Conservation (phyloP, 257 asterid species). For the Marsdenia floribunda region DNA sequence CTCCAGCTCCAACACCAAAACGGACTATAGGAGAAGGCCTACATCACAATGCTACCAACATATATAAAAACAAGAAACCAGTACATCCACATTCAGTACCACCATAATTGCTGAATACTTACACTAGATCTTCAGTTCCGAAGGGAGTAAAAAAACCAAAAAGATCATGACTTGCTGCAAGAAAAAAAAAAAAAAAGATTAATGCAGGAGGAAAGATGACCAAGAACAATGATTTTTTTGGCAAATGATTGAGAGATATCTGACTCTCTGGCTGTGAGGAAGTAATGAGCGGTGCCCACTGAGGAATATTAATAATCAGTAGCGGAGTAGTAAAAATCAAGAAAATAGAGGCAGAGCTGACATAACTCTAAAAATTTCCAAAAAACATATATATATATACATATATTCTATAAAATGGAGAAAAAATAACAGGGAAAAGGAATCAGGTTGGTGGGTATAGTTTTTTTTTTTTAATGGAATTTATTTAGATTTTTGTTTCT, state of each 20-base stretch:
- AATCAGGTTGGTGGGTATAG: not conserved
- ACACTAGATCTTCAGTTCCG: slow-evolving; percentile 3
- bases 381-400: no score
- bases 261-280: slow-evolving; percentile 10
- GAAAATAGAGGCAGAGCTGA: not conserved
- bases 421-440: not conserved
- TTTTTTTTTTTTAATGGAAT: no score
- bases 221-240: not conserved
- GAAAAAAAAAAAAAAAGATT: not conserved
- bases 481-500: no score
- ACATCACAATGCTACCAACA: slow-evolving; percentile 8
- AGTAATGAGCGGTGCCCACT: slow-evolving; percentile 1
- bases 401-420: not conserved
- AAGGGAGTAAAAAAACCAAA: not conserved
- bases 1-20: slow-evolving; percentile 2
- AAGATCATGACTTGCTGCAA: not conserved
- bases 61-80: not conserved
- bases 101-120: not conserved
- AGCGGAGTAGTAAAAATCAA: not conserved
- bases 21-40: not conserved
- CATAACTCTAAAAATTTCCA: not conserved
- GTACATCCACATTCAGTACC: not conserved
- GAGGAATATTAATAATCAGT: not conserved
- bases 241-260: slow-evolving; percentile 6
- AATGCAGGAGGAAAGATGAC: slow-evolving; percentile 10